phyloP scores from a whole-genome alignment of 345 rosid species.

The Citrus unshiu region DNA sequence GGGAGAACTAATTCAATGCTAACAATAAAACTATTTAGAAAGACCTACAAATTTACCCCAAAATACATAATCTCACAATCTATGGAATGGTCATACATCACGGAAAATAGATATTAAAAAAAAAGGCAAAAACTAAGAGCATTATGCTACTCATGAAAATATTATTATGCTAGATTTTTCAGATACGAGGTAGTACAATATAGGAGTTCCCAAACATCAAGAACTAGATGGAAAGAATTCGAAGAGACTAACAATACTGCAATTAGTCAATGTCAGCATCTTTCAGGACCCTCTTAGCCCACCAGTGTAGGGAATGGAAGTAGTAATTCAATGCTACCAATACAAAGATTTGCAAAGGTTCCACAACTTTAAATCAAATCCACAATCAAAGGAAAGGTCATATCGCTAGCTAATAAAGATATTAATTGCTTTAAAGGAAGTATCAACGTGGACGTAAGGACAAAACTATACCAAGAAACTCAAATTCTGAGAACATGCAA shows the following conservation, averaged over 20 bases:
- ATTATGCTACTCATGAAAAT: not conserved
- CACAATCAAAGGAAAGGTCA: not conserved
- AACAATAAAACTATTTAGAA: not conserved
- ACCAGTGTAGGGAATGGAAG: not conserved
- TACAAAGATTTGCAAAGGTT: not conserved
- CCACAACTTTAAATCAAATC: not conserved
- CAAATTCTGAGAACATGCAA: too few relatives aligned
- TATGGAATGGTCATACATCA: not conserved
- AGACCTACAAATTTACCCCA: not conserved
- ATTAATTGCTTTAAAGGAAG: not conserved
- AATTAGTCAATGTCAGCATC: not conserved
- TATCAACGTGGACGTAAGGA: not conserved
- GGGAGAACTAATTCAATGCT: not conserved
- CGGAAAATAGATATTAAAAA: too few relatives aligned
- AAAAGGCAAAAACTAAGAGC: too few relatives aligned
- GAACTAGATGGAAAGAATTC: slow-evolving; percentile 1
- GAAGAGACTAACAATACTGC: not conserved
- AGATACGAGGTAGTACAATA: not conserved
- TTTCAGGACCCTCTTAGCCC: not conserved
- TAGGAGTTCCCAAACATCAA: slow-evolving; percentile 45
- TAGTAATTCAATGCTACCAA: not conserved
- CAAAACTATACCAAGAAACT: not conserved
- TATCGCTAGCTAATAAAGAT: not conserved
- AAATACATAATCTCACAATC: not conserved
- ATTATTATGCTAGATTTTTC: not conserved